Evolutionary conservation across 2,329 filamentous ascomycete species (phyloP), one percentile per base, ranked within the genome.

Genomic region (Drechslera avenae): DNA sequence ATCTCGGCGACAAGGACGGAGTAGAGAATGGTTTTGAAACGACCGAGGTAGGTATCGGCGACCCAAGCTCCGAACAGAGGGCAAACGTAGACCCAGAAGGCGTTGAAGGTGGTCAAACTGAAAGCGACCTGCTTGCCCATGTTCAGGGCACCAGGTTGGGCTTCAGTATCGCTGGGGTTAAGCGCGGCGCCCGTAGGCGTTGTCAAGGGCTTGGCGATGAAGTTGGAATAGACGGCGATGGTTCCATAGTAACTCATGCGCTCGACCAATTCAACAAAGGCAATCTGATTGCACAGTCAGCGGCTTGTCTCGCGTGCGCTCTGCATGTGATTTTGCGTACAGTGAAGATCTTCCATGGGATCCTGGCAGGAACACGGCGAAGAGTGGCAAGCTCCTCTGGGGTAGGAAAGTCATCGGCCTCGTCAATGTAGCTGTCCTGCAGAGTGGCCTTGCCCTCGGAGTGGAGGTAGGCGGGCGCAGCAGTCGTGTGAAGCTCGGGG

Each of bases 11-110:
- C 70, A 39, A 76, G 60, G 52, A 81, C 80, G 59, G 85, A 84
- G 57, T 78, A 66, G 32, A 82, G 67, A 36, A 86, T 82, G 2
- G 84, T 83, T 66, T 82, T 83, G 71, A 82, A 86, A 59, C 84
- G 82, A 46, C 84, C 84, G 13, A 84, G 73, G 66, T 83, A 84
- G 31, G 81, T 79, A 64, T 87, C 84, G 18, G 84, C 82, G 46
- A 86, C 66, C 47, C 83, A 79, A 40, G 82, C 84, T 67, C 83
- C 81, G 18, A 82, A 47, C 30, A 86, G 80, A 3, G 84, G 83
- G n/a, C 81, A 82, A 28, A 83, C 68, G 66, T 82, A 83, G 49
- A 79, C 79, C 78, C 79, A 83, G 69, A 83, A 82, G 53, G 78
- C 75, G 67, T 82, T 82, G 71, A 81, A 81, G 35, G 78, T 81